A percentile compares a stretch with the other conserved stretches of the same genome.
Conservation (phyloP, 1,139 yeast genomes). For the Hyphopichia fennica region DNA sequence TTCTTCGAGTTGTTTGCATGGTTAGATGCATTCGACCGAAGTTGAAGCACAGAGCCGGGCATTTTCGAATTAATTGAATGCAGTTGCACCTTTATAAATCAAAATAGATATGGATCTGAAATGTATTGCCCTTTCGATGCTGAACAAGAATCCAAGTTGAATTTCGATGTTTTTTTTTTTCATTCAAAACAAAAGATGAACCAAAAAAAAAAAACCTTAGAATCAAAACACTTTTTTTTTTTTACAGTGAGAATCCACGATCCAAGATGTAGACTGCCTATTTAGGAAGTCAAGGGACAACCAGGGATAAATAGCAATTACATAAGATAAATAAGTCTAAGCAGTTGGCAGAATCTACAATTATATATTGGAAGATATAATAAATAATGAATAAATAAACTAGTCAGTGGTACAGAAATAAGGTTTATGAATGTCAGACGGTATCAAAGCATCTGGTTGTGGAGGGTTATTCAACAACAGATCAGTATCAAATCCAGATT, state of each 20-base stretch:
- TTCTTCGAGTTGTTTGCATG: neutral
- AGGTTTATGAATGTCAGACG: conserved; percentile 32
- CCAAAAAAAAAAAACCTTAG: neutral
- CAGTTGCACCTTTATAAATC: neutral
- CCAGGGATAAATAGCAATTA: too few species aligned
- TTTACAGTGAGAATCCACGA: neutral
- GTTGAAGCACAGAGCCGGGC: neutral
- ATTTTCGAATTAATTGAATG: neutral
- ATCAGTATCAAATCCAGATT: conserved; percentile 14
- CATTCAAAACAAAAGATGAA: neutral
- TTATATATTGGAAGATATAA: neutral
- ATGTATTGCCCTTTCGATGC: neutral
- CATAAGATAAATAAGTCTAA: neutral
- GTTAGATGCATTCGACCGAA: neutral
- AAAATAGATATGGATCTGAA: neutral
- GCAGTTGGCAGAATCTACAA: neutral
- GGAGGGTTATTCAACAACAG: conserved; percentile 15
- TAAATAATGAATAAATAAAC: neutral
- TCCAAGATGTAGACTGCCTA: neutral
- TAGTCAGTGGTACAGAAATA: conserved; percentile 12
- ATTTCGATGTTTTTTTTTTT: too few species aligned
- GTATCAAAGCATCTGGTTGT: conserved; percentile 32
- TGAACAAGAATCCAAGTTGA: neutral
- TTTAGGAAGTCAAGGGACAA: neutral
- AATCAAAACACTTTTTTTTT: neutral